Percentiles rank a stretch among this genome's conserved stretches.
These are phyloP conservation scores for Sarocladium brachiariae DNA, from an alignment of 2,329 filamentous ascomycete genomes.

Conservation along the genomic window DNA sequence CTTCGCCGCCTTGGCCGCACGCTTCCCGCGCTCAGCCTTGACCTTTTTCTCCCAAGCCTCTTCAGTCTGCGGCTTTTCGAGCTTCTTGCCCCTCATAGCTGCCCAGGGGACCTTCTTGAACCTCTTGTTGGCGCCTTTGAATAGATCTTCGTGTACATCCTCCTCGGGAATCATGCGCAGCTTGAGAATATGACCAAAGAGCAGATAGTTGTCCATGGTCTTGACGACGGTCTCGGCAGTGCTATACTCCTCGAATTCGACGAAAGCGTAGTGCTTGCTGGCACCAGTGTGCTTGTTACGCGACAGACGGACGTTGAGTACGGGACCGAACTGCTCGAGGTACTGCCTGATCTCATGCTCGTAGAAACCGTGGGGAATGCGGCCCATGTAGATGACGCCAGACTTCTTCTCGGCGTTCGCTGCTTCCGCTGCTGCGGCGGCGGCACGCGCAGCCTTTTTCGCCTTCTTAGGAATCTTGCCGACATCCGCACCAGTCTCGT, in stretches of 20 bases:
- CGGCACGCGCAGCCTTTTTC: conserved; percentile 33
- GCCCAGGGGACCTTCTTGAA: conserved; percentile 88
- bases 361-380: conserved; percentile 91
- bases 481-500: conserved; percentile 42
- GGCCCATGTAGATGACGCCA: conserved; percentile 84
- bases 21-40: conserved; percentile 62
- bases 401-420: conserved; percentile 30
- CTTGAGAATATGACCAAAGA: conserved; percentile 91
- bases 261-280: conserved; percentile 90
- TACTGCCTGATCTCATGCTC: conserved; percentile 92
- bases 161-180: conserved; percentile 72
- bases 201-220: conserved; percentile 96
- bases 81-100: conserved; percentile 69
- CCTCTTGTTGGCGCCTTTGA: conserved; percentile 83
- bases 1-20: conserved; percentile 63
- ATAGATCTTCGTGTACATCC: conserved; percentile 73
- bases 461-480: conserved; percentile 45
- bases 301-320: conserved; percentile 72
- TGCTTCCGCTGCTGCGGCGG: neutral
- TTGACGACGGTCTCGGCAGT: conserved; percentile 85
- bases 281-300: conserved; percentile 87
- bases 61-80: conserved; percentile 67
- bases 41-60: conserved; percentile 74
- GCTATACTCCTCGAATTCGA: conserved; percentile 76
- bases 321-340: conserved; percentile 86